These are phyloP conservation scores for Chytriomyces confervae DNA, from an alignment of 192 early-diverging fungal species.

Conservation along the genomic window DNA sequence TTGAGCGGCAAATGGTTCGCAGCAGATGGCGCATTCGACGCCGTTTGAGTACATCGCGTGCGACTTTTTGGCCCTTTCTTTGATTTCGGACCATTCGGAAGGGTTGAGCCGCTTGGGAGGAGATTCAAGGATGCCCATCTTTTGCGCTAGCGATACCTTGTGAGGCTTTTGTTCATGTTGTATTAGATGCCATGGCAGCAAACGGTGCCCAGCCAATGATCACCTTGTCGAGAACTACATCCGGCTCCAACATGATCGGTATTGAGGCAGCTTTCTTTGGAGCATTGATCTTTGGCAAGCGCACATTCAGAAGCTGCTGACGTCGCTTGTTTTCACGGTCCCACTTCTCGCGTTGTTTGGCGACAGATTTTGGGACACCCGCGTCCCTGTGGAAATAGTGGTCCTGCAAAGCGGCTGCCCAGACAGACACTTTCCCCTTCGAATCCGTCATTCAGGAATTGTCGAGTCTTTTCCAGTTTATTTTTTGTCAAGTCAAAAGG, in stretches of 20 bases:
- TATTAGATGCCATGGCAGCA: not conserved
- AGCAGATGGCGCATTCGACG: constrained; percentile 30
- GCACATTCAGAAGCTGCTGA: not conserved
- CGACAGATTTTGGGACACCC: not conserved
- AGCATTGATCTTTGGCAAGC: not conserved
- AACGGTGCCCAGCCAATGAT: not conserved
- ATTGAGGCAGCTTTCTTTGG: too few relatives aligned
- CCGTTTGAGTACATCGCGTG: not conserved
- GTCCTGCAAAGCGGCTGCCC: constrained; percentile 22
- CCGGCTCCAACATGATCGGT: not conserved
- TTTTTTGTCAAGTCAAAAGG: not conserved
- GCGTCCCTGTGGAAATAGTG: not conserved
- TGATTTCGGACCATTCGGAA: constrained; percentile 9
- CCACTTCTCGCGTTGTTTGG: constrained; percentile 25
- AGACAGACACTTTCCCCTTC: not conserved
- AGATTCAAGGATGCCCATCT: constrained; percentile 17
- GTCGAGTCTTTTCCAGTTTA: not conserved
- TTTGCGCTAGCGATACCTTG: constrained; percentile 19
- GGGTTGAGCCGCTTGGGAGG: not conserved
- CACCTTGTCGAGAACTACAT: constrained; percentile 10
- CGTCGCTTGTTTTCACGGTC: not conserved
- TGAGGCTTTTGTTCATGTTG: not conserved
- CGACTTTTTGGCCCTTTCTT: constrained; percentile 12
- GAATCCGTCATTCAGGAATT: not conserved
- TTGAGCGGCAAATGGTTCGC: constrained; percentile 15